Conservation (phyloP, 148 eudicot genomes). For the Rhododendron vialii region DNA sequence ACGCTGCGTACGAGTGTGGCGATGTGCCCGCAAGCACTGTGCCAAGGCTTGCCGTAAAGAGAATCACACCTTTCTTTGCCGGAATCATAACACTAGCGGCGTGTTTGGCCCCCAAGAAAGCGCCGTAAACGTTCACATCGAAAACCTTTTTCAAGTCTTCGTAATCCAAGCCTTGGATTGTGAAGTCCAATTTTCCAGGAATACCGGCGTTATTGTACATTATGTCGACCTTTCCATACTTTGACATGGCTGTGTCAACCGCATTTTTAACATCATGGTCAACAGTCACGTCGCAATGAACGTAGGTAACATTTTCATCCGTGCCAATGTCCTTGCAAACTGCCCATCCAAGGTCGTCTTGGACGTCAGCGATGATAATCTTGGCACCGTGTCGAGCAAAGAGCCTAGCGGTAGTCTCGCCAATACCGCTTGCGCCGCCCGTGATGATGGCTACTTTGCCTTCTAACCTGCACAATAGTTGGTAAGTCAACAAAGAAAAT, state of each 20-base stretch:
- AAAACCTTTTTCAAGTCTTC: background rate
- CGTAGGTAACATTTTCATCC: background rate
- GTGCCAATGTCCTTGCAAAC: background rate
- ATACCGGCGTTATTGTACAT: background rate
- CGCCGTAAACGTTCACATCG: background rate
- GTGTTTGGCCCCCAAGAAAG: constrained; percentile 1
- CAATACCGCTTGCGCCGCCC: background rate
- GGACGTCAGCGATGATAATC: background rate
- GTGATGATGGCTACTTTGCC: constrained; percentile 6
- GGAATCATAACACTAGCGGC: background rate
- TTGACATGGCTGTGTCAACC: background rate
- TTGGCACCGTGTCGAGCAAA: background rate
- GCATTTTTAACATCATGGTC: background rate
- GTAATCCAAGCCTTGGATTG: background rate
- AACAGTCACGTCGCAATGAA: background rate
- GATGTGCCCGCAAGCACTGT: background rate
- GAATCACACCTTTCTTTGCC: background rate
- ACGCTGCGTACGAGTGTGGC: background rate
- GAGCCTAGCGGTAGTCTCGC: background rate
- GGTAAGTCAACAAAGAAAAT: background rate
- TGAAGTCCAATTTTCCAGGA: background rate
- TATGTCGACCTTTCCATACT: background rate
- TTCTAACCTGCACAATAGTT: background rate
- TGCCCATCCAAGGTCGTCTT: background rate
- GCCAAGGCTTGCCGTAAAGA: background rate